Evolutionary conservation across 805 yeast species (phyloP).

Genomic region (Lipomyces japonicus): DNA sequence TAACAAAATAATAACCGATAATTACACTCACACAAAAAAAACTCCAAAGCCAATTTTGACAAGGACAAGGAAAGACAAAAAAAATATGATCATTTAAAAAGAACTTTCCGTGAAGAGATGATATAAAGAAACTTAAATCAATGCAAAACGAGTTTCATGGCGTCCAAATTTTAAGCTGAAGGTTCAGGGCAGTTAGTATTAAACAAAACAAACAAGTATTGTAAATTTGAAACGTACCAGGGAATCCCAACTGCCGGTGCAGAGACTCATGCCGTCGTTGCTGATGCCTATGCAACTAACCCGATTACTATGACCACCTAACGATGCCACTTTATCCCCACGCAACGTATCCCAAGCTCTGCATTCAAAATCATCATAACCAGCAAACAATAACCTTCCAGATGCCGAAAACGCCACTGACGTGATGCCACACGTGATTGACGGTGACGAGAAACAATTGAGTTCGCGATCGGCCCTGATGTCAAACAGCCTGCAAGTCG

Average conservation of each 20-base stretch:
- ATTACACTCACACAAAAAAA: no score
- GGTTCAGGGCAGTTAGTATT: not conserved
- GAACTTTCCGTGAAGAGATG: no score
- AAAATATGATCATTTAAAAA: no score
- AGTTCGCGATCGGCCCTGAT: slow-evolving; percentile 71
- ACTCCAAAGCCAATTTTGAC: no score
- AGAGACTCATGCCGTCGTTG: slow-evolving; percentile 70
- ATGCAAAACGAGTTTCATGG: no score
- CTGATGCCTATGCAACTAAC: slow-evolving; percentile 62
- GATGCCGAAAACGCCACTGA: slow-evolving; percentile 70
- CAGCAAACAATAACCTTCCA: slow-evolving; percentile 69
- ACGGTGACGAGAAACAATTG: slow-evolving; percentile 41
- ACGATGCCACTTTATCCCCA: slow-evolving; percentile 58
- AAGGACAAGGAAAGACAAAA: no score
- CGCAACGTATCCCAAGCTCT: slow-evolving; percentile 69
- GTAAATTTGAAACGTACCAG: slow-evolving; percentile 39
- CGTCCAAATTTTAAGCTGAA: slow-evolving; percentile 15
- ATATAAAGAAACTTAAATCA: no score
- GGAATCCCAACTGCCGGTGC: slow-evolving; percentile 78
- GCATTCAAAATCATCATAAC: slow-evolving; percentile 73
- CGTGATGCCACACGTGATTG: slow-evolving; percentile 44
- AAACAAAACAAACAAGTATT: not conserved
- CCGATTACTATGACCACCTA: slow-evolving; percentile 62
- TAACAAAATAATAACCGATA: no score
- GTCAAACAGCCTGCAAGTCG: slow-evolving; percentile 65